Base-by-base conservation (phyloP, 1,139 yeast genomes). In the Scheffersomyces cryptocercus region DNA sequence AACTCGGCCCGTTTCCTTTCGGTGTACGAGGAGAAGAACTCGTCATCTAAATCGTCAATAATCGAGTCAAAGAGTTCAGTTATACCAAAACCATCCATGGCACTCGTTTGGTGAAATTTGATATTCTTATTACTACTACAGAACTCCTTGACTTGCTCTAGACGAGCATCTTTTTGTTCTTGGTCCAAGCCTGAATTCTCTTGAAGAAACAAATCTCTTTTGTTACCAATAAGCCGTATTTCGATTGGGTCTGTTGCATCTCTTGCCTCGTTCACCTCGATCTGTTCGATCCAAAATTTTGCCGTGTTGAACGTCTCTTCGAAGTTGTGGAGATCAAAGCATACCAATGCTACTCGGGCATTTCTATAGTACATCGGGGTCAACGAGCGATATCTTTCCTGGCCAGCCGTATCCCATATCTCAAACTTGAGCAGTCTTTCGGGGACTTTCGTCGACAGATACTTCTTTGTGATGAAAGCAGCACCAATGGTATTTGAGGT, bases 361-460 rank as follows among this genome's bases (percentile, higher is more conserved):
- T 73, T 73, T 29, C 79, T 55, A 53, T 74, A 74, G 49, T 74
- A 74, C 79, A 74, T 74, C 3, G 79, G 79, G 1, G 79, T 75
- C 38, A 74, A 61, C 29, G 74, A 67, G 46, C 73, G 69, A 53
- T 74, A 74, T 37, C 79, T 61, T 51, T 74, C 79, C 54, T 74
- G 79, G 40, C 79, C 79, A 9, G 79, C 79, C 36, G 79, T 74
- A 49, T 74, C 79, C 79, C 79, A 74, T 45, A 74, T 73, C 54
- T 74, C 79, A 50, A 70, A 68, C 54, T 70, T 70, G 36, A 73
- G 67, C 3, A 66, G 64, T n/a, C 73, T 67, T 29, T 61, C 55
- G n/a, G 61, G 53, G 37, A 65, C 67, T 11, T 46, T 43, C 11
- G 48, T 37, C 4, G 68, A 57, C 2, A 50, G 37, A 45, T 58